phyloP scores from a whole-genome alignment of 1,284 basidiomycete species.

The Sanguinoderma infundibulare region DNA sequence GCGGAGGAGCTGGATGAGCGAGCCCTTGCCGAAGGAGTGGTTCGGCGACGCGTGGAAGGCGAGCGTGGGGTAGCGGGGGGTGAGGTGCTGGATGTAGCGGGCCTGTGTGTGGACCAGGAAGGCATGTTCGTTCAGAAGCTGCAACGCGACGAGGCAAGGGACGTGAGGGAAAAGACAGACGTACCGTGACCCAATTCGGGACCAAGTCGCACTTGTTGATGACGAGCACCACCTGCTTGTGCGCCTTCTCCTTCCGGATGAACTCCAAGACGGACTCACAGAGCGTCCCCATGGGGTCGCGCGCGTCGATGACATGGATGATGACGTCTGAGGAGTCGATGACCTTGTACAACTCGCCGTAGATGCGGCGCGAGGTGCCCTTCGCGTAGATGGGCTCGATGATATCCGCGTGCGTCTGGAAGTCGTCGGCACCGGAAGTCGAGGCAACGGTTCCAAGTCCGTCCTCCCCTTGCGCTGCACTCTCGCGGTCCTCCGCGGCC shows the following conservation, averaged over 20 bases:
- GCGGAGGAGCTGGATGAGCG: conserved; percentile 94
- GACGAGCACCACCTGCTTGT: conserved; percentile 96
- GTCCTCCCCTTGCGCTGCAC: conserved; percentile 44
- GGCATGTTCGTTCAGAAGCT: too few relatives aligned
- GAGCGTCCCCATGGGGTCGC: conserved; percentile 96
- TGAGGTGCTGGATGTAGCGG: conserved; percentile 96
- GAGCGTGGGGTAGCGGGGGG: conserved; percentile 92
- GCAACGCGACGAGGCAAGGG: too few relatives aligned
- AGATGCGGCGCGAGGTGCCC: conserved; percentile 93
- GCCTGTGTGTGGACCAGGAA: too few relatives aligned
- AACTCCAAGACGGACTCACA: conserved; percentile 96
- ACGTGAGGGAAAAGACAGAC: conserved; percentile 41
- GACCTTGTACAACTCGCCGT: conserved; percentile 99
- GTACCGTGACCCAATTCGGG: conserved; percentile 98
- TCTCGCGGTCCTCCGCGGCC: conserved; percentile 45
- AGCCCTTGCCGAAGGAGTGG: conserved; percentile 98
- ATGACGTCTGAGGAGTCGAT: conserved; percentile 99
- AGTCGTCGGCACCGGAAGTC: conserved; percentile 39
- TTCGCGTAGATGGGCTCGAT: conserved; percentile 91
- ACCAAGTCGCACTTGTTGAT: conserved; percentile 99
- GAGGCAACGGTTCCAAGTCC: conserved; percentile 47
- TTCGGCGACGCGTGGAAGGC: conserved; percentile 99
- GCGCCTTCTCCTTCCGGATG: conserved; percentile 94
- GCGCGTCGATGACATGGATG: conserved; percentile 94
- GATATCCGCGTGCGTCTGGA: conserved; percentile 71